phyloP scores from a whole-genome alignment of 441 rosid genomes.

The Gossypium laxum region DNA sequence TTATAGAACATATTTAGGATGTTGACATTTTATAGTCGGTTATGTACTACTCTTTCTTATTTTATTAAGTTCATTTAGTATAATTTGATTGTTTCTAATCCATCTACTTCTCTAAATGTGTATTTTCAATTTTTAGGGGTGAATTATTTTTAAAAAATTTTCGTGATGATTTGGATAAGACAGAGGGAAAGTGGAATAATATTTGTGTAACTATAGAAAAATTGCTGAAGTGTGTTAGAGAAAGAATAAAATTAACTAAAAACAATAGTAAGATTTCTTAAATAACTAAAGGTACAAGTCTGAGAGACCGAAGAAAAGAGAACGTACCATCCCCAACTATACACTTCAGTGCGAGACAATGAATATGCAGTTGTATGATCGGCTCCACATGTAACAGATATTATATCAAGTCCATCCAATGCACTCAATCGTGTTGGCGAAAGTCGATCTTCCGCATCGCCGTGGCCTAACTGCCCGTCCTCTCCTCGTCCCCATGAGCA shows the following conservation, averaged over 20 bases:
- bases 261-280: not conserved
- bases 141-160: too few species aligned
- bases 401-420: constrained; percentile 49
- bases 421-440: constrained; percentile 67
- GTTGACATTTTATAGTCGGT: too few species aligned
- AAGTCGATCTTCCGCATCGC: constrained; percentile 82
- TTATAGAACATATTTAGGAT: too few species aligned
- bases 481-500: constrained; percentile 98
- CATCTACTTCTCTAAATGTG: too few species aligned
- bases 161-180: too few species aligned
- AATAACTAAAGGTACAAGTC: not conserved
- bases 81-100: too few species aligned
- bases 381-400: constrained; percentile 80
- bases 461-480: constrained; percentile 95
- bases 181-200: too few species aligned
- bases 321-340: constrained; percentile 95
- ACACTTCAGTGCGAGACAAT: constrained; percentile 47
- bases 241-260: not conserved
- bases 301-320: constrained; percentile 1
- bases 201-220: too few species aligned
- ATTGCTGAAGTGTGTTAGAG: too few species aligned
- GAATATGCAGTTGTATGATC: constrained; percentile 85
- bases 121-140: too few species aligned
- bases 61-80: too few species aligned
- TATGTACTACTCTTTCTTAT: too few species aligned